phyloP scores from a whole-genome alignment of 306 rosid genomes.

The Amphicarpaea edgeworthii region DNA sequence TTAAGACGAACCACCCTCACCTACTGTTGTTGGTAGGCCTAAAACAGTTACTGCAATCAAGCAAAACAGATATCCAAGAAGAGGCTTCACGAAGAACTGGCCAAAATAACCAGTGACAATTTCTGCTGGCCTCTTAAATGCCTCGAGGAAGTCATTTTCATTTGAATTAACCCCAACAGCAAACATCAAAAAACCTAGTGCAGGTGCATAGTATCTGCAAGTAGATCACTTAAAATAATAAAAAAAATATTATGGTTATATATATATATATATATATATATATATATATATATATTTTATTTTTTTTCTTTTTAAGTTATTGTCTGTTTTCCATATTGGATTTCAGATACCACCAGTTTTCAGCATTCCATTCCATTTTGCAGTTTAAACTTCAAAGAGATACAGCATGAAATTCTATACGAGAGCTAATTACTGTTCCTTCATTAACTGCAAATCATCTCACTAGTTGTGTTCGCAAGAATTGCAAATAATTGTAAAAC shows the following conservation, averaged over 20 bases:
- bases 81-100: constrained; percentile 82
- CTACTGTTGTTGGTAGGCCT: constrained; percentile 84
- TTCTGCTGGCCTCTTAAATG: constrained; percentile 80
- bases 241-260: not conserved
- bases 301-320: no score
- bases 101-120: constrained; percentile 85
- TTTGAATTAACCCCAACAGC: constrained; percentile 98
- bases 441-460: constrained; percentile 34
- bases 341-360: constrained; percentile 29
- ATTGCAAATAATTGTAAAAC: constrained; percentile 19
- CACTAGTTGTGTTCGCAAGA: not conserved
- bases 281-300: no score
- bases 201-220: constrained; percentile 93
- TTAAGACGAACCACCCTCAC: constrained; percentile 56
- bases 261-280: no score
- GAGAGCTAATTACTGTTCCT: constrained; percentile 5
- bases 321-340: not conserved
- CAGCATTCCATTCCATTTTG: constrained; percentile 35
- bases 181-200: constrained; percentile 96
- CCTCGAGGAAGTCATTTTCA: constrained; percentile 86
- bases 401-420: constrained; percentile 29
- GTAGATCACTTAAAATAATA: constrained; percentile 13
- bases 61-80: constrained; percentile 90
- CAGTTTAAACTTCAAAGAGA: constrained; percentile 23
- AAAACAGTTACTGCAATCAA: constrained; percentile 61